Base-by-base conservation (phyloP, 2,329 filamentous ascomycete genomes). In the Colletotrichum sp. region DNA sequence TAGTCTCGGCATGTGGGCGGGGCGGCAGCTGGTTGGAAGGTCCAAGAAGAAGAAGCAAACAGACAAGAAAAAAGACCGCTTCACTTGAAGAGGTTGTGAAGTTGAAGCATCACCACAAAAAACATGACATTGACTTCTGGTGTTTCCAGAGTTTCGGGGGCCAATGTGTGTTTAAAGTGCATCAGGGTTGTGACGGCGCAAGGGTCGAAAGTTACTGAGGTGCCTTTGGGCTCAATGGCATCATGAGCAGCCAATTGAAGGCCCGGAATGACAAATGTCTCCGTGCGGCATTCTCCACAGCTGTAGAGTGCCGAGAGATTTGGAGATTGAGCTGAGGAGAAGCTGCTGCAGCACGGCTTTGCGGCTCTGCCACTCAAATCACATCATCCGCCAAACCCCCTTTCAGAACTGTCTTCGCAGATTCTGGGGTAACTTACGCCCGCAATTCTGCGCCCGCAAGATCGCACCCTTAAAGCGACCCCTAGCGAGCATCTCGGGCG, bases 361-460 rank as follows among this genome's bases (percentile, higher is more conserved):
- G 68, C 68, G 68, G 68, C 68, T 70, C 69, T 72, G 39, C 59
- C 30, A 74, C 68, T 71, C 34, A 30, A 39, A 13, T 32, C 15
- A 15, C 21, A 28, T 32, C 6, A 21, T 63, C 52, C 52, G 34
- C 26, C 8, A n/a, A 16, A 26, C 15, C 16, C 24, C 24, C 49
- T n/a, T 52, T 12, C 8, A 21, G 18, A 55, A 26, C 3, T 21
- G 34, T 18, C 59, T 36, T 67, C 21, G 13, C 69, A 63, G 36
- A 64, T 44, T 72, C 73, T 24, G 73, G 73, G 73, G 73, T 76
- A 72, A 60, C 15, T 36, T 76, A 28, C 69, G 73, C 63, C 73
- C 73, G 73, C 69, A 72, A 68, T 26, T 49, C 10, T 34, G 65
- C 73, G 73, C 73, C 73, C 69, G 73, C 73, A 68, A 39, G 39